Percentiles rank a stretch among this genome's conserved stretches.
Evolutionary conservation across 768 basidiomycete genomes (phyloP).

Genomic region (Suillus placidus): DNA sequence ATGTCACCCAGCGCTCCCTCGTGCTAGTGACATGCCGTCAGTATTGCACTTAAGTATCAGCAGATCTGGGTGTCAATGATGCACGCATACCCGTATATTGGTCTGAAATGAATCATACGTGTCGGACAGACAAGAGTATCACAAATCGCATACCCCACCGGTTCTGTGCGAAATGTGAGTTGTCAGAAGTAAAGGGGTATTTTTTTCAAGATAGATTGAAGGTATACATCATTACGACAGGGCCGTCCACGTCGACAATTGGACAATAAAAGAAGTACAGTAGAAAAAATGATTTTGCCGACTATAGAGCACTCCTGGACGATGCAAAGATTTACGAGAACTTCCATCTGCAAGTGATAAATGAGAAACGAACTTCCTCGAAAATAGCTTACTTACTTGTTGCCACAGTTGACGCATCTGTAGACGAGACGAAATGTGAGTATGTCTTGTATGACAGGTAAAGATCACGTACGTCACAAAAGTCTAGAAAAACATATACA

Average conservation of each 20-base stretch:
- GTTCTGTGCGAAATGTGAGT: conserved; percentile 9
- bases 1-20: neutral
- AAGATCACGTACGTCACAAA: conserved; percentile 74
- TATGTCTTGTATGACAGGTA: conserved; percentile 7
- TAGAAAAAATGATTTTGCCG: conserved; percentile 13
- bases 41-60: neutral
- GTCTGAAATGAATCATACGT: neutral
- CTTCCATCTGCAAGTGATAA: conserved; percentile 53
- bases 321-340: conserved; percentile 48
- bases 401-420: conserved; percentile 70
- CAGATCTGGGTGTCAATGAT: neutral
- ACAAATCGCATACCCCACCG: neutral
- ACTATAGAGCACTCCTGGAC: neutral
- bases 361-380: neutral
- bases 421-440: conserved; percentile 6
- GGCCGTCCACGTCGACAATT: neutral
- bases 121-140: neutral
- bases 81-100: neutral
- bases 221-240: conserved; percentile 28
- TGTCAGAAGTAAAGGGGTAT: conserved; percentile 6
- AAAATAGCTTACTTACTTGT: conserved; percentile 42
- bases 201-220: conserved; percentile 7
- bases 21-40: neutral
- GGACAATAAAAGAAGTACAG: conserved; percentile 11
- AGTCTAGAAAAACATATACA: conserved; percentile 49